Evolutionary conservation across 1,139 yeast genomes (phyloP).

Genomic region (Sugiyamaella novakii): DNA sequence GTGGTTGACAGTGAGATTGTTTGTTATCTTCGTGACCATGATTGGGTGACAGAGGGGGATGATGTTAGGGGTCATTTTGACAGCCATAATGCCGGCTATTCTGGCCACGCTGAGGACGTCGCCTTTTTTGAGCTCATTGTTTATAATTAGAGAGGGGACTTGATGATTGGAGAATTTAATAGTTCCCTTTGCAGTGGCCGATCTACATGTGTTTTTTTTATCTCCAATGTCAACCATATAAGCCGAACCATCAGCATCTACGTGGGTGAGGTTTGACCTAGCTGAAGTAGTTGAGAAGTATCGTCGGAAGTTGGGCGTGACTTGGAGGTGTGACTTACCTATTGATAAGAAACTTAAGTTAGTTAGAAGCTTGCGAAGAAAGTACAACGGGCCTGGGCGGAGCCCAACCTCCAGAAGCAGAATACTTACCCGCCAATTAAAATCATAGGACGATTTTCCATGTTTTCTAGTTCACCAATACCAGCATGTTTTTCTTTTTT

Average conservation of each 20-base stretch:
- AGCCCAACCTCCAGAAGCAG: no score
- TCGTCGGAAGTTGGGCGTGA: no score
- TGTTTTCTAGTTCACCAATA: conserved; percentile 47
- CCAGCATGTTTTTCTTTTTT: conserved; percentile 56
- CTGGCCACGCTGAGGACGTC: conserved; percentile 53
- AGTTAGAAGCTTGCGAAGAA: no score
- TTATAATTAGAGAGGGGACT: conserved; percentile 40
- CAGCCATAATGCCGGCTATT: conserved; percentile 54
- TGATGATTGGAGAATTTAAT: conserved; percentile 44
- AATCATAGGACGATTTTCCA: conserved; percentile 56
- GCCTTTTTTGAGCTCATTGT: conserved; percentile 50
- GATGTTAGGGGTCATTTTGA: conserved; percentile 48
- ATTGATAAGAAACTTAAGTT: no score
- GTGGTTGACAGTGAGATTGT: conserved; percentile 34
- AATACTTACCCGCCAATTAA: conserved; percentile 50
- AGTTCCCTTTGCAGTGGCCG: conserved; percentile 48
- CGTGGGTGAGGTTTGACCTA: conserved; percentile 43
- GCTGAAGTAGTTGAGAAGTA: conserved; percentile 2
- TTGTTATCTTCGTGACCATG: conserved; percentile 45
- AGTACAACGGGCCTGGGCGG: no score
- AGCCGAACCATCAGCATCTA: conserved; percentile 49
- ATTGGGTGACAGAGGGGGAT: conserved; percentile 56
- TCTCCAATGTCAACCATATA: conserved; percentile 51
- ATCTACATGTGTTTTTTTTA: conserved; percentile 45
- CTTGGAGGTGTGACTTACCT: no score